Base-by-base conservation (phyloP, 495 filamentous ascomycete species). In the Evansstolkia leycettana region DNA sequence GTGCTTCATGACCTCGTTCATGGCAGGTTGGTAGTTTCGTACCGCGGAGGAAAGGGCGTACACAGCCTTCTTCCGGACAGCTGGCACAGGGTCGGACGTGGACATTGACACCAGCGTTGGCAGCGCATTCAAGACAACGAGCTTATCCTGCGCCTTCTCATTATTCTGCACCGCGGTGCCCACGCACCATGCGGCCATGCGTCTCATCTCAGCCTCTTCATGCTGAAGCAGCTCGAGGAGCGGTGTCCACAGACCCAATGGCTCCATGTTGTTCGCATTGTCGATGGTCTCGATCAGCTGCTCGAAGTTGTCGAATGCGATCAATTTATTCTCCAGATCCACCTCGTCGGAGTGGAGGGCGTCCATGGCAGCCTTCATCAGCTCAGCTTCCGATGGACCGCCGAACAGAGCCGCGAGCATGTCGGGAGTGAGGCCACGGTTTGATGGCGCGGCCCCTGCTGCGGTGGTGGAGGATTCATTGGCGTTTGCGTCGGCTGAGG, bases 151-250 rank as follows among this genome's bases (percentile, higher is more conserved):
- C 12, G 70, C 72, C 53, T 78, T 82, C 18, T 67, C 65, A 51
- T 98, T 96, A 54, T 98, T 98, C 68, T 96, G 86, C 37, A 96
- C 92, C 2, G 92, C 89, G 3, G 87, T 94, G 17, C 83, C 84
- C 19, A 84, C 64, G 63, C 87, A 94, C 87, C 87, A 94, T 1
- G 88, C 86, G 0, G 90, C 87, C 70, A 82, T 81, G 28, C 62
- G 69, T 38, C 86, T 66, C 47, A 94, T 63, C 28, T 88, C 80
- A 0, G 60, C 45, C 45, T 94, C 82, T 18, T 70, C 64, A 40
- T 78, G 67, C 29, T 63, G 51, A 12, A 98, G 67, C 27, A 83
- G 68, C 2, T 59, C 46, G 5, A 94, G 64, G 31, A 98, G 60
- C 13, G 84, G 84, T 5, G 71, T 67, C 90, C 90, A 98, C 31